Evolutionary conservation across 148 eudicot genomes (phyloP), one percentile per base, ranked within the genome.

Genomic region (Camellia japonica): DNA sequence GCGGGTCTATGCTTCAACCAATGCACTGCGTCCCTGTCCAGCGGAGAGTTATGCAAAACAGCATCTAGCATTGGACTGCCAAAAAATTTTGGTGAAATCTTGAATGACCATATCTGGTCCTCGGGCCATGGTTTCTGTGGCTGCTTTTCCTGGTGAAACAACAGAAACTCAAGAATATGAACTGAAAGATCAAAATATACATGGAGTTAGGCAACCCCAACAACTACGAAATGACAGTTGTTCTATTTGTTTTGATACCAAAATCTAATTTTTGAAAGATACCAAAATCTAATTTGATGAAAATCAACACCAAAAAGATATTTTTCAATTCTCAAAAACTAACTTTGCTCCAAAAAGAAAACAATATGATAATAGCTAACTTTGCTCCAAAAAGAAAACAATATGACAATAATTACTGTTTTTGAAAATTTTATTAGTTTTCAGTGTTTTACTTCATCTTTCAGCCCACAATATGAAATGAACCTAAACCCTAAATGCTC

Each of bases 21-120:
- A 56, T 85, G 85, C 76, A 92, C 88, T 94, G 92, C 83, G 78
- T 96, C 99, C 80, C 88, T 86, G 74, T 96, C 97, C 42, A 96
- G 63, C 4, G 92, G 78, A 46, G 87, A 64, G 20, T 91, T 86
- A 69, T 87, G 78, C 83, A 94, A 71, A 54, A 92, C 91, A 47
- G 94, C 89, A 80, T 96, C 99, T 64, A 96, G 78, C 99, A 96
- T 94, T 14, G 99, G 99, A 84, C 95, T 96, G 71, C 98, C 99
- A 56, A 96, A 84, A 69, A 90, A 13, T 84, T 87, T 92, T 18
- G 85, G 80, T 30, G 84, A 81, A 75, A 78, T 86, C 86, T 89
- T 87, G 80, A 92, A 96, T 7, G 91, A 90, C 99, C 98, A 96
- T 72, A 96, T 96, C 52, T 88, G 85, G 72, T 94, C 94, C 74